These are phyloP conservation scores for Blastomyces silverae DNA, from an alignment of 2,329 filamentous ascomycete genomes.

Conservation along the genomic window DNA sequence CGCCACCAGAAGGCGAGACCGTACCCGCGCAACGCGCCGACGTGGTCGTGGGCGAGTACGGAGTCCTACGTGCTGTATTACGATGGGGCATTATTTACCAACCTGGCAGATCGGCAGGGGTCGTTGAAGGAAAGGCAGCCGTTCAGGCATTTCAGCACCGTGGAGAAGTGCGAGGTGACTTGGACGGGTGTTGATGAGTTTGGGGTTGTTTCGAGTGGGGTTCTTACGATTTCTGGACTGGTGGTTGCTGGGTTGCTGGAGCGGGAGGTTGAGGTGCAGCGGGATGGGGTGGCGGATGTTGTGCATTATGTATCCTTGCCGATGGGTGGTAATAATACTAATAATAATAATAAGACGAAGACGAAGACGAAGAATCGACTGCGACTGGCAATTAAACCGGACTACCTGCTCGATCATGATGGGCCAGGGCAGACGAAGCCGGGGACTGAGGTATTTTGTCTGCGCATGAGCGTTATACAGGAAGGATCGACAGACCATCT, in stretches of 20 bases:
- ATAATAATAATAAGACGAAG: neutral
- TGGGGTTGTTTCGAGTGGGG: neutral
- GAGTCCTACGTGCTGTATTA: neutral
- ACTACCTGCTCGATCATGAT: slow-evolving; percentile 7
- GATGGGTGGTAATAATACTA: neutral
- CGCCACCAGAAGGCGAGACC: neutral
- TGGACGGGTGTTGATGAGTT: slow-evolving; percentile 8
- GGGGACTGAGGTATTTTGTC: slow-evolving; percentile 4
- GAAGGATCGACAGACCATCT: slow-evolving; percentile 8
- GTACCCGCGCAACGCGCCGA: slow-evolving; percentile 6
- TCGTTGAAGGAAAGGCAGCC: neutral
- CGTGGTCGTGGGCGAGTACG: slow-evolving; percentile 9
- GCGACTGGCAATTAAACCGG: neutral
- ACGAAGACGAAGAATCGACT: neutral
- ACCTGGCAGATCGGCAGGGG: neutral
- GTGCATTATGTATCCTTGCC: slow-evolving; percentile 3
- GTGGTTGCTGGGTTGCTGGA: neutral
- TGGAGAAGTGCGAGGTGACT: slow-evolving; percentile 8
- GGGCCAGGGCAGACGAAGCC: slow-evolving; percentile 5
- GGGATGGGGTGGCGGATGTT: neutral
- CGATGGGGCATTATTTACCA: slow-evolving; percentile 7
- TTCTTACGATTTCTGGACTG: slow-evolving; percentile 6
- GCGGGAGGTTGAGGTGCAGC: neutral
- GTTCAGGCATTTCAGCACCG: neutral
- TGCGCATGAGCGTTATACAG: slow-evolving; percentile 8